Percentiles rank a stretch among this genome's conserved stretches.
Conservation (phyloP, 73 alveolate genomes). For the Urostyla sp. region DNA sequence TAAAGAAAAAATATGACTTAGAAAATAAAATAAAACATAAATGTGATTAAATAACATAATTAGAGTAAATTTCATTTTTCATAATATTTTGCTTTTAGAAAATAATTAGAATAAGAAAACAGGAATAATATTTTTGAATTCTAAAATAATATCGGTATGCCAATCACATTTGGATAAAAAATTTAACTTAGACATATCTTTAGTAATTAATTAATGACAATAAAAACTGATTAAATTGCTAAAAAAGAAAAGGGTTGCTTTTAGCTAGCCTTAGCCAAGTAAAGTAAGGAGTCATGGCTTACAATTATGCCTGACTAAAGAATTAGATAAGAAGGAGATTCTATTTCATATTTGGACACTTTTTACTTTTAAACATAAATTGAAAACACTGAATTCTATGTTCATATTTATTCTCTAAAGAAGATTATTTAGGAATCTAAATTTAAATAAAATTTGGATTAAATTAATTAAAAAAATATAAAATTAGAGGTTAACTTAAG, state of each 20-base stretch:
- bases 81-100: no score
- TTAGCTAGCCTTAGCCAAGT: conserved; percentile 19
- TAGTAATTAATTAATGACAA: conserved; percentile 48
- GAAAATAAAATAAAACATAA: not conserved
- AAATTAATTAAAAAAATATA: no score
- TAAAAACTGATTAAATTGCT: conserved; percentile 33
- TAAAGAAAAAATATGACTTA: not conserved
- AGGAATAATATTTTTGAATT: conserved; percentile 54
- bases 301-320: conserved; percentile 43
- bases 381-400: conserved; percentile 13
- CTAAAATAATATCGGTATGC: conserved; percentile 55
- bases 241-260: conserved; percentile 62
- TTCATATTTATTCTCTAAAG: conserved; percentile 32
- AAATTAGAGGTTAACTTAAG: conserved; percentile 51
- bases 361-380: conserved; percentile 42
- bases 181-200: conserved; percentile 52
- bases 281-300: conserved; percentile 27
- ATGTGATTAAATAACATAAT: not conserved
- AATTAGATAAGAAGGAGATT: conserved; percentile 59
- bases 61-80: no score
- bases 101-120: conserved; percentile 44
- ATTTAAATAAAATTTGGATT: no score
- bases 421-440: not conserved
- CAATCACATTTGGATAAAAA: conserved; percentile 59
- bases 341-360: conserved; percentile 57